Evolutionary conservation across 495 filamentous ascomycete genomes (phyloP).

Genomic region (Thermothielavioides terrestris): DNA sequence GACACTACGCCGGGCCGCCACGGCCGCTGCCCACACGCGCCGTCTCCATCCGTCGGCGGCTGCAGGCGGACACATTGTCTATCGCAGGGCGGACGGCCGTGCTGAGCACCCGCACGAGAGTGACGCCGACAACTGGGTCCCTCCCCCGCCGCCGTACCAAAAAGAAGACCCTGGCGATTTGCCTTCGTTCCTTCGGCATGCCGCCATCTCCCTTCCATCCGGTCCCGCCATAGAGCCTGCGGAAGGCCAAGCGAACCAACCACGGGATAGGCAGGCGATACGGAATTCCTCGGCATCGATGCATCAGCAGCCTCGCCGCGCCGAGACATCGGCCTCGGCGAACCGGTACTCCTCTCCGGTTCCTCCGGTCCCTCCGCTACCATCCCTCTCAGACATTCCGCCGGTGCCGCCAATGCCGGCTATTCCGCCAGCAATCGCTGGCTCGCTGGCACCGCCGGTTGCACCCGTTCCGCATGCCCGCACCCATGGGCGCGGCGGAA

Average conservation of each 20-base stretch:
- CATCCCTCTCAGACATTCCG: slow-evolving; percentile 13
- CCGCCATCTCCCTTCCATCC: slow-evolving; percentile 26
- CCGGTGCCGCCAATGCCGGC: slow-evolving; percentile 18
- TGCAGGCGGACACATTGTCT: slow-evolving; percentile 32
- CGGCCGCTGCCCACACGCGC: slow-evolving; percentile 62
- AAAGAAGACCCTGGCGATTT: slow-evolving; percentile 53
- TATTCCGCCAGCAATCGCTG: not conserved
- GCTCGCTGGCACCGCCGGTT: not conserved
- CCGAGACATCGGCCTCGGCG: slow-evolving; percentile 5
- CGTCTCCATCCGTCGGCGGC: slow-evolving; percentile 46
- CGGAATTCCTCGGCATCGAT: slow-evolving; percentile 9
- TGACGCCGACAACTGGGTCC: slow-evolving; percentile 88
- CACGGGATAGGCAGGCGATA: not conserved
- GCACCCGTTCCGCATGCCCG: slow-evolving; percentile 4
- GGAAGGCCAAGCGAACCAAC: not conserved
- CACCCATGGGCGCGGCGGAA: slow-evolving; percentile 9
- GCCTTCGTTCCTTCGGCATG: slow-evolving; percentile 39
- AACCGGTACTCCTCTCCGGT: slow-evolving; percentile 13
- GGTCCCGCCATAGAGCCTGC: not conserved
- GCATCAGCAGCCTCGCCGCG: slow-evolving; percentile 13
- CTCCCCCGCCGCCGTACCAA: slow-evolving; percentile 82
- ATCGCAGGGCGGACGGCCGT: slow-evolving; percentile 54
- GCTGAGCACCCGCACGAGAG: slow-evolving; percentile 74
- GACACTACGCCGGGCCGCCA: slow-evolving; percentile 69
- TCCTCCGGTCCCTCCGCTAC: slow-evolving; percentile 19